phyloP scores from a whole-genome alignment of 257 asterid species.

The Fraxinus americana region DNA sequence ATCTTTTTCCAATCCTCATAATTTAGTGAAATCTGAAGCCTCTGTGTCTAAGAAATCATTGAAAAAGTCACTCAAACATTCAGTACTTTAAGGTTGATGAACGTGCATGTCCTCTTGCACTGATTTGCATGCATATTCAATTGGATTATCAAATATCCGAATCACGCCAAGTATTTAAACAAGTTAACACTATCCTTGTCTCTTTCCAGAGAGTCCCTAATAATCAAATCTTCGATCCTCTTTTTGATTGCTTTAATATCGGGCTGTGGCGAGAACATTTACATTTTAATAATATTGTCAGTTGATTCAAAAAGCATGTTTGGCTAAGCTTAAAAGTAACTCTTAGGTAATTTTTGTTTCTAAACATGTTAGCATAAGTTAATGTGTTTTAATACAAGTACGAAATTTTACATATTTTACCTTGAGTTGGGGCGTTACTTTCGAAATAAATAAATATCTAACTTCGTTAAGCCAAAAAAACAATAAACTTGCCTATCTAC shows the following conservation, averaged over 20 bases:
- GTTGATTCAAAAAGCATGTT: background rate
- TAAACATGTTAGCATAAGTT: too few relatives aligned
- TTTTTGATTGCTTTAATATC: slow-evolving; percentile 69
- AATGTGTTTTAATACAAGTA: too few relatives aligned
- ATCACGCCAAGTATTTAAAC: slow-evolving; percentile 95
- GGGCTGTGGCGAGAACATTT: slow-evolving; percentile 35
- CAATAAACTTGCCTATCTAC: too few relatives aligned
- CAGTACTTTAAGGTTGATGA: slow-evolving; percentile 19
- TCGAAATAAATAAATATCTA: too few relatives aligned
- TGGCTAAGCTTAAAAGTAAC: too few relatives aligned
- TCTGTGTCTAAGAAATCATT: slow-evolving; percentile 18
- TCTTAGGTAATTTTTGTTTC: too few relatives aligned
- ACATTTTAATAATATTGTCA: background rate
- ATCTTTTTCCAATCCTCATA: slow-evolving; percentile 3
- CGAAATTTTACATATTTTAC: too few relatives aligned
- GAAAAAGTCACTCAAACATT: slow-evolving; percentile 20
- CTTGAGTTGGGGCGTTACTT: too few relatives aligned
- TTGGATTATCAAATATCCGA: slow-evolving; percentile 5
- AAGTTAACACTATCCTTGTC: slow-evolving; percentile 89
- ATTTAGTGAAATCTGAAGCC: slow-evolving; percentile 24
- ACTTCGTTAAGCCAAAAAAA: too few relatives aligned
- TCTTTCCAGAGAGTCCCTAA: slow-evolving; percentile 73
- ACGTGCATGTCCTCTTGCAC: slow-evolving; percentile 3
- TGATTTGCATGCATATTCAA: slow-evolving; percentile 9
- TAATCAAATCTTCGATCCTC: slow-evolving; percentile 66